These are phyloP conservation scores for Aspergillus nomiae DNA, from an alignment of 2,329 filamentous ascomycete species.

Conservation along the genomic window DNA sequence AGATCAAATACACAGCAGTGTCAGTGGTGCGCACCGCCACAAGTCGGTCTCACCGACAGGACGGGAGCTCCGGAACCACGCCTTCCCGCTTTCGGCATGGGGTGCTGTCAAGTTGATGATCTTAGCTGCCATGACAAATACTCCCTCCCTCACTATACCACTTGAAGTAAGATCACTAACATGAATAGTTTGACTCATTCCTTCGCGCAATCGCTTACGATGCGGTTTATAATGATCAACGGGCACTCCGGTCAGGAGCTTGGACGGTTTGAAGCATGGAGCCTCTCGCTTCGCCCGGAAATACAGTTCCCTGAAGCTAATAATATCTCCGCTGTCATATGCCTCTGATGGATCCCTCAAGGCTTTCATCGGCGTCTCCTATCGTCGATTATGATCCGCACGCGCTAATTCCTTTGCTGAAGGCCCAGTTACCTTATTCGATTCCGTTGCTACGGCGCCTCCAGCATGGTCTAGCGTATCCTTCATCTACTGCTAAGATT, in stretches of 20 bases:
- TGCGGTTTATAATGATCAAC: background rate
- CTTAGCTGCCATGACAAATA: background rate
- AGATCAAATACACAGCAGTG: too few relatives aligned
- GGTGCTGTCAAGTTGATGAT: background rate
- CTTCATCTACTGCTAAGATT: slow-evolving; percentile 34
- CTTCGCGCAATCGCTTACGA: background rate
- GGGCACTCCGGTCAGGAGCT: background rate
- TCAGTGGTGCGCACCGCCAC: background rate
- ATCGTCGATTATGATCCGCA: slow-evolving; percentile 17
- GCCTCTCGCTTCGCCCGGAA: background rate
- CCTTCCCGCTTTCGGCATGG: background rate
- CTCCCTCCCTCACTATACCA: background rate
- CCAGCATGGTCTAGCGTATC: slow-evolving; percentile 38
- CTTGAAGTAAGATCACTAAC: background rate
- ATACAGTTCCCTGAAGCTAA: background rate
- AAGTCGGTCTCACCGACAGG: background rate
- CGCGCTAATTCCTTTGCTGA: slow-evolving; percentile 31
- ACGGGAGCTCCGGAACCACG: background rate
- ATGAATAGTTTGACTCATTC: background rate
- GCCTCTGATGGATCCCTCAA: slow-evolving; percentile 18
- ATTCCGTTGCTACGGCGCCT: slow-evolving; percentile 41
- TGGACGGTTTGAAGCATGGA: background rate
- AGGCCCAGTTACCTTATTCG: slow-evolving; percentile 40
- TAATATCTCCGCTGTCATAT: slow-evolving; percentile 6
- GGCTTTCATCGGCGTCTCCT: background rate